Evolutionary conservation across 257 asterid genomes (phyloP).

Genomic region (Ocimum tenuiflorum): DNA sequence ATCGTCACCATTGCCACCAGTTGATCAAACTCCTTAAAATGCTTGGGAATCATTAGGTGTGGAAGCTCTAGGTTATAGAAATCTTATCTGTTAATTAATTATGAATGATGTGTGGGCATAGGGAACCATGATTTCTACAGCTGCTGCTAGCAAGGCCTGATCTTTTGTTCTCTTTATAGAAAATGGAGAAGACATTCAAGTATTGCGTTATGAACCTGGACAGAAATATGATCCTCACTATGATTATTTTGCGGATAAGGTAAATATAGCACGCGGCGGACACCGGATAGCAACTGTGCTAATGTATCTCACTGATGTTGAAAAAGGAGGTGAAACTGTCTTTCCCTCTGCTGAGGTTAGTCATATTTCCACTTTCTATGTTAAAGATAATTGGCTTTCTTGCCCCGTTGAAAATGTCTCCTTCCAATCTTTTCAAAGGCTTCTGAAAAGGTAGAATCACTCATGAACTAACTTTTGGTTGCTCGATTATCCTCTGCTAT

Average conservation of each 20-base stretch:
- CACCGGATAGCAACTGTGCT: conserved; percentile 89
- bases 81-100: not conserved
- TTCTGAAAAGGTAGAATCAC: too few species aligned
- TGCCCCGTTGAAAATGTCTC: too few species aligned
- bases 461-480: too few species aligned
- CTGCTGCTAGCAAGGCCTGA: not conserved
- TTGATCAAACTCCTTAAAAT: conserved; percentile 7
- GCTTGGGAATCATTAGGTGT: too few species aligned
- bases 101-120: conserved; percentile 3
- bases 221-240: conserved; percentile 88
- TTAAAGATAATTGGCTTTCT: not conserved
- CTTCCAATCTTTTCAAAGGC: too few species aligned
- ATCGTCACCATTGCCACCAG: not conserved
- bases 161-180: conserved; percentile 34
- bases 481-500: not conserved
- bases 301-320: conserved; percentile 86
- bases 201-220: conserved; percentile 79
- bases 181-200: conserved; percentile 96
- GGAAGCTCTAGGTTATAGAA: conserved; percentile 3
- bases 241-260: conserved; percentile 79
- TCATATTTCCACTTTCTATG: conserved; percentile 7
- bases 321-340: conserved; percentile 93
- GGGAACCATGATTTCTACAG: conserved; percentile 1
- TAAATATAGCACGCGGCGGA: conserved; percentile 82
- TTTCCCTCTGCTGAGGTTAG: conserved; percentile 97